Evolutionary conservation across 331 rosid species (phyloP).

Genomic region (Rhamnella rubrinervis): DNA sequence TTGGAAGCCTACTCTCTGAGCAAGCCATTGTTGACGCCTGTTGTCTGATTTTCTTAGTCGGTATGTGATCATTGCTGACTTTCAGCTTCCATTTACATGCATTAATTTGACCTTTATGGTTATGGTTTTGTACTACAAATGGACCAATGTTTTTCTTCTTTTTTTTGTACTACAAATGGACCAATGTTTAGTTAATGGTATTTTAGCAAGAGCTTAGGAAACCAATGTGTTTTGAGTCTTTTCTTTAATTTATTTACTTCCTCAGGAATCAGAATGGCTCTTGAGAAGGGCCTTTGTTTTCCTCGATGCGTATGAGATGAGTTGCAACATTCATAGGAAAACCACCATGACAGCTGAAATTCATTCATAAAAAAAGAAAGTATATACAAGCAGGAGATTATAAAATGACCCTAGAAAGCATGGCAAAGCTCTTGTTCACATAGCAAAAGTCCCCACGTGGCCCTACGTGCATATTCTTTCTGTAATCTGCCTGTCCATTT

Average conservation of each 20-base stretch:
- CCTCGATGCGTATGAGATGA: too few species aligned
- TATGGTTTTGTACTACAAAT: too few species aligned
- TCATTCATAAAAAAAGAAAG: background rate
- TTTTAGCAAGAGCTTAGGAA: too few species aligned
- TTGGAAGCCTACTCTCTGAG: conserved; percentile 32
- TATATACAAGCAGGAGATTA: conserved; percentile 6
- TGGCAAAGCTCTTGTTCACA: background rate
- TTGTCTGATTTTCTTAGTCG: conserved; percentile 8
- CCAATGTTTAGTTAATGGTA: too few species aligned
- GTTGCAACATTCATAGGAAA: background rate
- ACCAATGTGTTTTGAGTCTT: too few species aligned
- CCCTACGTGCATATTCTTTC: background rate
- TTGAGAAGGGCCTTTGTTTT: too few species aligned
- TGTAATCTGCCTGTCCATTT: background rate
- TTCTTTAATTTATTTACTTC: background rate
- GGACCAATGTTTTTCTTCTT: too few species aligned
- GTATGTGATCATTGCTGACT: background rate
- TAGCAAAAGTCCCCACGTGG: background rate
- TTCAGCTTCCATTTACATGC: too few species aligned
- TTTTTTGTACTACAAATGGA: too few species aligned
- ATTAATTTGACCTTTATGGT: too few species aligned
- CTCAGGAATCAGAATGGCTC: too few species aligned
- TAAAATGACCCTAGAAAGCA: background rate
- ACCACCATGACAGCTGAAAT: background rate
- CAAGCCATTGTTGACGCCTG: conserved; percentile 14